phyloP scores from a whole-genome alignment of 805 yeast genomes.

The Wickerhamomyces bovis region DNA sequence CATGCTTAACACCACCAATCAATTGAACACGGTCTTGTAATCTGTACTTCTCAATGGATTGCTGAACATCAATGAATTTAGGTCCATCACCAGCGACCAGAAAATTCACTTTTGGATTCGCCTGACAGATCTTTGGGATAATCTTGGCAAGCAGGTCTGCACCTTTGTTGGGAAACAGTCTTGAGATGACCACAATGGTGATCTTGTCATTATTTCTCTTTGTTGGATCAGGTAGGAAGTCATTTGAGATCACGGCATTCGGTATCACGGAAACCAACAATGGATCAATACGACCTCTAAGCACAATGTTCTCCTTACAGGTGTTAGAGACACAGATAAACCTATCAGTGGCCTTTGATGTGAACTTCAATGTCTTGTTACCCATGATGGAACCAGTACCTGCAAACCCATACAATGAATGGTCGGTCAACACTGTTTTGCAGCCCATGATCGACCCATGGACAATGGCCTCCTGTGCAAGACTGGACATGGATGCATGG shows the following conservation, averaged over 20 bases:
- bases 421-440: conserved; percentile 90
- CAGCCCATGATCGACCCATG: conserved; percentile 93
- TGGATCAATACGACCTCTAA: conserved; percentile 81
- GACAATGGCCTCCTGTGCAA: conserved; percentile 87
- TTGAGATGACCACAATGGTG: conserved; percentile 84
- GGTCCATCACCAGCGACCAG: conserved; percentile 98
- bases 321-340: conserved; percentile 96
- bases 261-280: conserved; percentile 83
- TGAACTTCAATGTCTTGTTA: conserved; percentile 78
- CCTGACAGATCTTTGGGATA: conserved; percentile 74
- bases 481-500: conserved; percentile 82
- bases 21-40: conserved; percentile 83
- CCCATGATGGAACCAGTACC: conserved; percentile 79
- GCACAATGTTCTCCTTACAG: conserved; percentile 90
- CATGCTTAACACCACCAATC: conserved; percentile 85
- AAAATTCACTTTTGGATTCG: conserved; percentile 61
- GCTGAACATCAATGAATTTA: conserved; percentile 86
- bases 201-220: conserved; percentile 36
- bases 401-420: conserved; percentile 90
- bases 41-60: conserved; percentile 82
- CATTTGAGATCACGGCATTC: conserved; percentile 84
- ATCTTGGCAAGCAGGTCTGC: conserved; percentile 81
- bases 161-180: conserved; percentile 94
- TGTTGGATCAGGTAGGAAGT: conserved; percentile 52
- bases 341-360: conserved; percentile 81